Conservation (phyloP, 768 basidiomycete genomes). For the Trametes punicea region DNA sequence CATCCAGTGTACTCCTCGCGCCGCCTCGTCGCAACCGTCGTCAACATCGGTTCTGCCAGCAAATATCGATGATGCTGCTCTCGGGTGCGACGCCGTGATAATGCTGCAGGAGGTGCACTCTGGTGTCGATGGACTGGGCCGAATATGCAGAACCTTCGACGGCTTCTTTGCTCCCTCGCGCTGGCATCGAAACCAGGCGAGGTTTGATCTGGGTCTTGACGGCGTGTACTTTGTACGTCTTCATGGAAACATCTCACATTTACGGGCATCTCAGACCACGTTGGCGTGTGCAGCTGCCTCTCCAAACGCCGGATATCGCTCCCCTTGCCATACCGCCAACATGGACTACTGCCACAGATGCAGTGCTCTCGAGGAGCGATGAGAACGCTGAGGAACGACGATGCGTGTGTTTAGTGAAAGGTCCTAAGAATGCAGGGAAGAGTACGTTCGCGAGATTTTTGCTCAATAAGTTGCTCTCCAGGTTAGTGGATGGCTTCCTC, state of each 20-base stretch:
- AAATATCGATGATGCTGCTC: constrained; percentile 13
- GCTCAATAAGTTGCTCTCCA: constrained; percentile 61
- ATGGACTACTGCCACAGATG: constrained; percentile 33
- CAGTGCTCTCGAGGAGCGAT: background rate
- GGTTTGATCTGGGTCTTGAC: constrained; percentile 42
- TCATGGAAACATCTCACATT: background rate
- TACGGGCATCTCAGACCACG: constrained; percentile 19
- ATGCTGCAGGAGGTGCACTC: constrained; percentile 55
- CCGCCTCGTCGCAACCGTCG: constrained; percentile 5
- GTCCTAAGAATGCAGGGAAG: constrained; percentile 86
- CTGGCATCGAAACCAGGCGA: constrained; percentile 34
- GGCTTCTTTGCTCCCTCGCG: constrained; percentile 56
- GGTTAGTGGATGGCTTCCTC: constrained; percentile 37
- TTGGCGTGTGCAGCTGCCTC: constrained; percentile 24
- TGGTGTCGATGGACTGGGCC: constrained; percentile 64
- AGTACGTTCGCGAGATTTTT: constrained; percentile 80
- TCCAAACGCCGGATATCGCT: constrained; percentile 29
- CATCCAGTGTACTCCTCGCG: constrained; percentile 33
- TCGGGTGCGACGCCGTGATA: constrained; percentile 39
- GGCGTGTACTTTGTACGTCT: constrained; percentile 47
- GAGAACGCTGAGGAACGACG: background rate
- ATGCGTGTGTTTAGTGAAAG: constrained; percentile 66
- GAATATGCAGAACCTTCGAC: constrained; percentile 59
- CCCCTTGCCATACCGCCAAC: constrained; percentile 36
- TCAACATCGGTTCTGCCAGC: constrained; percentile 13